Base-by-base conservation (phyloP, 306 rosid species). In the Vigna reflexopilosa region DNA sequence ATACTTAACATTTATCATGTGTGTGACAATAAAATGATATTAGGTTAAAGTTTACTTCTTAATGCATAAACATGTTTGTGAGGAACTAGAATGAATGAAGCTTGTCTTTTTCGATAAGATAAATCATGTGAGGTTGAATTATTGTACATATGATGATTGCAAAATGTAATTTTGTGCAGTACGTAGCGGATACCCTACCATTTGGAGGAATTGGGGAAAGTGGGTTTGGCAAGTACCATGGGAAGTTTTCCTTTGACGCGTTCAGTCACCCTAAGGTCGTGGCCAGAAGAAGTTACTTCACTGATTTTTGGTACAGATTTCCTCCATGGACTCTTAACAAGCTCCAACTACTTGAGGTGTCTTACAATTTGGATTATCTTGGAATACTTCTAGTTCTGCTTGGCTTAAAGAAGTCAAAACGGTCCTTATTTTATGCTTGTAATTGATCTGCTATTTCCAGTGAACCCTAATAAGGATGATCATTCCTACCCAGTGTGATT, bases 191-290 rank as follows among this genome's bases (percentile, higher is more conserved):
- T 64, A 72, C 90, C 19, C 72, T 93, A 4, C 97, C 97, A 49
- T 93, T 93, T 73, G 97, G 97, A 85, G 97, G 97, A 72, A 79
- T 90, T 22, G 97, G 97, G 7, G 93, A 83, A 72, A 83, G 92
- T 77, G 97, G 97, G 67, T 81, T 83, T 50, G 97, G 96, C 3
- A 86, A 52, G 51, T 93, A 90, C 67, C 97, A 93, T 30, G 96
- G 97, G 0, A 93, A 90, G 81, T 90, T 85, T 85, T 93, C 97
- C 0, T 93, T 93, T 83, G 97, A 93, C 55, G 6, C 76, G 0
- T 93, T 93, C 73, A 90, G 96, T 70, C 92, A 93, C 47, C 82
- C 82, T 40, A 89, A 90, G 75, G 93, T 85, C 17, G 77, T 90
- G 5, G 32, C 48, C 1, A 88, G 85, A 52, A 84, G 96, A 87